A percentile compares a stretch with the other conserved stretches of the same genome.
These are phyloP conservation scores for Rhizophagus prolifer DNA, from an alignment of 192 early-diverging fungal genomes.

Conservation along the genomic window DNA sequence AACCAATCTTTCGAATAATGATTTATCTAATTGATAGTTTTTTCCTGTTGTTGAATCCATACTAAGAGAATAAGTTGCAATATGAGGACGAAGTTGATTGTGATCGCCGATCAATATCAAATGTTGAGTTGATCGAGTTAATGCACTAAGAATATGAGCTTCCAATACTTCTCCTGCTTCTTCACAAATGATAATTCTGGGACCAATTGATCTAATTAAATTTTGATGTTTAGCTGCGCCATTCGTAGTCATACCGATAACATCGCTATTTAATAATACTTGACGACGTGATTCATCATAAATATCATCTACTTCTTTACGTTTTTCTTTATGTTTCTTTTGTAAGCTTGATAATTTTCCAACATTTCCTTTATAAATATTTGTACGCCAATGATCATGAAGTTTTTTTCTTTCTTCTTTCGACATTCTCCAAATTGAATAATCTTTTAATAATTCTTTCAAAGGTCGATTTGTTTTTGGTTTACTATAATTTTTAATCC, in stretches of 20 bases:
- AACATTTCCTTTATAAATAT: conserved; percentile 32
- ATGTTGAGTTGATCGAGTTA: conserved; percentile 50
- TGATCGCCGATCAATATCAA: conserved; percentile 57
- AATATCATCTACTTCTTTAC: conserved; percentile 30
- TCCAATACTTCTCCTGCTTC: conserved; percentile 62
- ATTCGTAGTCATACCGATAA: conserved; percentile 65
- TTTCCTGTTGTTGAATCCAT: conserved; percentile 40
- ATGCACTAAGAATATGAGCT: conserved; percentile 51
- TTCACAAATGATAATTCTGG: conserved; percentile 55
- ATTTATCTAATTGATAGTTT: conserved; percentile 45
- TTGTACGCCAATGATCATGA: conserved; percentile 36
- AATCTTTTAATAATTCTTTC: background rate
- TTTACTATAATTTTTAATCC: background rate
- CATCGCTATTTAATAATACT: conserved; percentile 33
- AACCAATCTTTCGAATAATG: conserved; percentile 52
- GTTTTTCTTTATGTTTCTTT: background rate
- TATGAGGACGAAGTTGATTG: conserved; percentile 21
- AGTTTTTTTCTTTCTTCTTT: conserved; percentile 41
- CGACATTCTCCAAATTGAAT: conserved; percentile 54
- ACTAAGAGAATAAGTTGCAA: conserved; percentile 15
- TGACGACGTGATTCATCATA: conserved; percentile 35
- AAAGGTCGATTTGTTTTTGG: too few relatives aligned
- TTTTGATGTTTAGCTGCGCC: conserved; percentile 55
- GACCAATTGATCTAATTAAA: conserved; percentile 34
- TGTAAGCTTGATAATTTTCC: conserved; percentile 22